These are phyloP conservation scores for Oidiodendron maius DNA, from an alignment of 495 filamentous ascomycete species.

Conservation along the genomic window DNA sequence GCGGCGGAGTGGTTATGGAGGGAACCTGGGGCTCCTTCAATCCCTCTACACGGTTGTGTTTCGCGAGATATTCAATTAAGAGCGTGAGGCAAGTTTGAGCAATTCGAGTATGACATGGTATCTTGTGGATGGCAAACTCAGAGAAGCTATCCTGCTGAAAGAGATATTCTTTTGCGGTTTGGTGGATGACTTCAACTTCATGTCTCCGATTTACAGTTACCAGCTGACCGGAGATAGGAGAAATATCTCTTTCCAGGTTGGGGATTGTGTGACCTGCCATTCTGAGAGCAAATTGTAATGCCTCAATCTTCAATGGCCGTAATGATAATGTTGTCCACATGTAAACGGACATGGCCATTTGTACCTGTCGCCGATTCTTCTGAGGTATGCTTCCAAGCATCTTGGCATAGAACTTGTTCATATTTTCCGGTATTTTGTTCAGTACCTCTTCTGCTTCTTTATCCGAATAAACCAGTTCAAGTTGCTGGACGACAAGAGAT, in stretches of 20 bases:
- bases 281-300: constrained; percentile 11
- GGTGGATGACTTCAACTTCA: constrained; percentile 34
- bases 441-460: constrained; percentile 5
- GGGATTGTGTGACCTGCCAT: constrained; percentile 8
- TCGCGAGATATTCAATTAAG: constrained; percentile 19
- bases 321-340: constrained; percentile 9
- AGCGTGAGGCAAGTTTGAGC: constrained; percentile 24
- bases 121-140: constrained; percentile 26
- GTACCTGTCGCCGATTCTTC: not conserved
- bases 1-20: not conserved
- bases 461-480: not conserved
- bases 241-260: constrained; percentile 4
- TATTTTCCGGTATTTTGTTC: constrained; percentile 7
- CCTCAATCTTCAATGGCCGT: constrained; percentile 7
- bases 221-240: constrained; percentile 30
- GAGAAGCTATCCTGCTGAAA: not conserved
- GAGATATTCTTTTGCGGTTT: constrained; percentile 27
- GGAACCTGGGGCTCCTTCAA: constrained; percentile 4
- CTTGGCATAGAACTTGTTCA: constrained; percentile 11
- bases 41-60: constrained; percentile 22
- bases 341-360: constrained; percentile 15
- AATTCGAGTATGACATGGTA: constrained; percentile 21
- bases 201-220: constrained; percentile 28
- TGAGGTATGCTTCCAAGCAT: constrained; percentile 6
- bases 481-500: constrained; percentile 9